Evolutionary conservation across 2,329 filamentous ascomycete species (phyloP), one percentile per base, ranked within the genome.

Genomic region (Neonectria coccinea): DNA sequence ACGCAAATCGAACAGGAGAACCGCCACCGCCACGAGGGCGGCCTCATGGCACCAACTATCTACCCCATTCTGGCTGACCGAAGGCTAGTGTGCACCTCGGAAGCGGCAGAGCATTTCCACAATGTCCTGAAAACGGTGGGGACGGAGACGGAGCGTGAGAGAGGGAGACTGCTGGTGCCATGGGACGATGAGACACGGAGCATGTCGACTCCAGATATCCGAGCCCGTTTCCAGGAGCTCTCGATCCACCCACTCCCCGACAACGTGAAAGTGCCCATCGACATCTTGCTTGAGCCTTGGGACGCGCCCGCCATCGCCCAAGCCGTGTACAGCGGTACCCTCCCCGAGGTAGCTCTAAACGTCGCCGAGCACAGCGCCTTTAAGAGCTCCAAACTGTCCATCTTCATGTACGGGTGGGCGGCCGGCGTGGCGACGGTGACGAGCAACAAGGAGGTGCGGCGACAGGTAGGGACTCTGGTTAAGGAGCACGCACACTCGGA

Each of bases 381-480:
- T 59, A 78, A 76, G 62, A 76, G 74, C 62, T 75, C 78, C 47
- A 80, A 80, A 68, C 71, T 79, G 18, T 78, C 77, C 36, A 78
- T 80, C 25, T 80, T 79, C 65, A 74, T 81, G 71, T 77, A 81
- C 27, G 80, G 79, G 4, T 82, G 80, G 80, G 75, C 71, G 16
- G 70, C 67, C 12, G 73, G 73, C 9, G 45, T 77, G 2, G 73
- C 73, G 20, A 81, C 79, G 1, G 50, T 82, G 2, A 82, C 80
- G 7, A 80, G 79, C 5, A 82, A 81, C 57, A 80, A 79, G 68
- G 80, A 82, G 68, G 74, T 80, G 10, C 66, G 73, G n/a, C 76
- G 75, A 10, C 77, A 79, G 58, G 71, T 79, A 6, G 67, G 71
- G 25, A 79, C 76, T 8, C 78, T 77, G 74, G 68, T 80, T 6